Percentiles rank a stretch among this genome's conserved stretches.
phyloP scores from a whole-genome alignment of 805 yeast species.

The Myxozyma sirexii region DNA sequence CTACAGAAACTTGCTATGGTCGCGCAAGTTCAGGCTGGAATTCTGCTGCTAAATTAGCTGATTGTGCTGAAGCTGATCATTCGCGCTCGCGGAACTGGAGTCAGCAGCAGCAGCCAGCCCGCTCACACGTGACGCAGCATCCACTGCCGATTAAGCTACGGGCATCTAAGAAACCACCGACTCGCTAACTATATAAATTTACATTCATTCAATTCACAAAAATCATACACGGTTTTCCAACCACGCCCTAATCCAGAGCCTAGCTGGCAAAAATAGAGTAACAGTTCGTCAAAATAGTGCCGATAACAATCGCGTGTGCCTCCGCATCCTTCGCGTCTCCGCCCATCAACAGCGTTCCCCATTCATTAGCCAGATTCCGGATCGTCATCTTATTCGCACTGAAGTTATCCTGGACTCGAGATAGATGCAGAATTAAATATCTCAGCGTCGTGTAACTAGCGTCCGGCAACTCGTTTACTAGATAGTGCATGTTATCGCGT shows the following conservation, averaged over 20 bases:
- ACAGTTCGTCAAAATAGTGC: conserved; percentile 49
- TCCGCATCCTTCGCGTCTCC: conserved; percentile 69
- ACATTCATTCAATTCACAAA: too few relatives aligned
- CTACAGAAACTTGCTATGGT: too few relatives aligned
- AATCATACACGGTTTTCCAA: background rate
- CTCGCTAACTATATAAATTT: too few relatives aligned
- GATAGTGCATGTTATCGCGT: conserved; percentile 77
- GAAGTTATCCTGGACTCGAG: conserved; percentile 66
- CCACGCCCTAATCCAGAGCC: too few relatives aligned
- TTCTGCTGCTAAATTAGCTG: too few relatives aligned
- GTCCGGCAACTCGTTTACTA: conserved; percentile 88
- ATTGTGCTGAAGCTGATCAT: too few relatives aligned
- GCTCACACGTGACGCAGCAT: too few relatives aligned
- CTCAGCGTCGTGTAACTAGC: conserved; percentile 92
- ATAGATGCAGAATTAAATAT: conserved; percentile 80
- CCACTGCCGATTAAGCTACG: too few relatives aligned
- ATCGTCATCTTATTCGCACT: conserved; percentile 76
- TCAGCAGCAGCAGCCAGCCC: background rate
- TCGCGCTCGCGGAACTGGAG: background rate
- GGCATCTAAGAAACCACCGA: too few relatives aligned
- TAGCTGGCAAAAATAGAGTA: conserved; percentile 3
- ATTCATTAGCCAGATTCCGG: conserved; percentile 80
- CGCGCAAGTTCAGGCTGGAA: too few relatives aligned
- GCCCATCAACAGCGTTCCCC: conserved; percentile 89
- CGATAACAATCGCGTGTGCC: conserved; percentile 75